Base-by-base conservation (phyloP, 2,329 filamentous ascomycete species). In the Erysiphe neolycopersici region DNA sequence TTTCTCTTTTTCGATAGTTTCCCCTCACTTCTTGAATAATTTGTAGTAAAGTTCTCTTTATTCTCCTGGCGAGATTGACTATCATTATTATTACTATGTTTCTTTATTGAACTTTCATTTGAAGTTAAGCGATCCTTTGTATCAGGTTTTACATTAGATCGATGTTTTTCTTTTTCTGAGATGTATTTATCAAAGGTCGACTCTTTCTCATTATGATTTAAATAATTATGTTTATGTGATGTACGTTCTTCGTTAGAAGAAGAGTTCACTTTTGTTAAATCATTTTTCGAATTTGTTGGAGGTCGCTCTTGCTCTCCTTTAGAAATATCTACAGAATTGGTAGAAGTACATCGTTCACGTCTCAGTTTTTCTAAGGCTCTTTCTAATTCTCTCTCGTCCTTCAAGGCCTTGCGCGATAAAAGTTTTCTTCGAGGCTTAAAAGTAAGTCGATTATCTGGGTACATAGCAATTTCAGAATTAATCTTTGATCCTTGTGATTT, bases 391-490 rank as follows among this genome's bases (percentile, higher is more conserved):
- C 68, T 66, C 47, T 57, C 68, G 16, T 68, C 68, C 47, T 71
- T 69, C 35, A 75, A 57, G 45, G 76, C 73, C 43, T 66, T 68
- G 32, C 73, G 73, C 0, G 73, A 76, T 17, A 77, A 64, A 11
- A 78, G 62, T 52, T 76, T 78, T 35, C 71, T 63, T 19, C 73
- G 61, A 1, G 72, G 71, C 52, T 76, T 77, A 18, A 63, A 55
- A 9, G 66, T 1, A 11, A 50, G 49, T 65, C 71, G 52, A 69
- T 69, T 54, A 22, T 57, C 54, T 31, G 53, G 31, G 0, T 68
- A 71, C 6, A 62, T 59, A 2, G 59, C 62, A 13, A 64, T 62
- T 41, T 76, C 73, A 0, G 67, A 63, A 43, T 76, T 72, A 1
- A 62, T 56, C 40, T 66, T 64, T 49, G 66, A 71, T 5, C 63